A percentile compares a stretch with the other conserved stretches of the same genome.
These are phyloP conservation scores for Saturnispora saitoi DNA, from an alignment of 805 yeast genomes.

Conservation along the genomic window DNA sequence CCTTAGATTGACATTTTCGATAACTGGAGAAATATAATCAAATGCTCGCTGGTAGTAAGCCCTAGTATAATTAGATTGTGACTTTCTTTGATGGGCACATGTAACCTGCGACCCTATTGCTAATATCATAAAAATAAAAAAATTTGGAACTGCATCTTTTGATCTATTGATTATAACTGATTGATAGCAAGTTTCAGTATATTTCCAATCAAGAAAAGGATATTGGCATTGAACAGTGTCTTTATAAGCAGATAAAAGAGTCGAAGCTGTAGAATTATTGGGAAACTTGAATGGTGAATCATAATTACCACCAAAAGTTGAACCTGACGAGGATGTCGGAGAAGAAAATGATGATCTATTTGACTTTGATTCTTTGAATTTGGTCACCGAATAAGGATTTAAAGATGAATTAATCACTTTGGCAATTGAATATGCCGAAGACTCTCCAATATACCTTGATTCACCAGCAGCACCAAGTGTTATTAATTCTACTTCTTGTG, in stretches of 20 bases:
- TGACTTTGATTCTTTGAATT: conserved; percentile 2
- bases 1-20: conserved; percentile 20
- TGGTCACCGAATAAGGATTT: conserved; percentile 13
- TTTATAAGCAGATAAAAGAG: conserved; percentile 19
- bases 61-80: conserved; percentile 17
- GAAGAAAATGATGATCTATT: background rate
- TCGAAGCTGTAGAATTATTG: conserved; percentile 11
- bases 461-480: conserved; percentile 26
- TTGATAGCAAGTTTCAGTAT: conserved; percentile 17
- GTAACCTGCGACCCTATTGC: conserved; percentile 25
- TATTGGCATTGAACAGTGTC: conserved; percentile 29
- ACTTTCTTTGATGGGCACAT: conserved; percentile 8
- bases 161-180: conserved; percentile 16
- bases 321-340: background rate
- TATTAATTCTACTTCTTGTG: conserved; percentile 26
- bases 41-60: conserved; percentile 27
- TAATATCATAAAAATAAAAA: conserved; percentile 28
- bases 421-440: conserved; percentile 29
- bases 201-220: conserved; percentile 29
- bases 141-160: conserved; percentile 15
- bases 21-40: conserved; percentile 18
- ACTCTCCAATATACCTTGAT: conserved; percentile 25
- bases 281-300: conserved; percentile 20
- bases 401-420: conserved; percentile 23
- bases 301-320: background rate